phyloP scores from a whole-genome alignment of 495 filamentous ascomycete species.

The Penicillium alfredii region DNA sequence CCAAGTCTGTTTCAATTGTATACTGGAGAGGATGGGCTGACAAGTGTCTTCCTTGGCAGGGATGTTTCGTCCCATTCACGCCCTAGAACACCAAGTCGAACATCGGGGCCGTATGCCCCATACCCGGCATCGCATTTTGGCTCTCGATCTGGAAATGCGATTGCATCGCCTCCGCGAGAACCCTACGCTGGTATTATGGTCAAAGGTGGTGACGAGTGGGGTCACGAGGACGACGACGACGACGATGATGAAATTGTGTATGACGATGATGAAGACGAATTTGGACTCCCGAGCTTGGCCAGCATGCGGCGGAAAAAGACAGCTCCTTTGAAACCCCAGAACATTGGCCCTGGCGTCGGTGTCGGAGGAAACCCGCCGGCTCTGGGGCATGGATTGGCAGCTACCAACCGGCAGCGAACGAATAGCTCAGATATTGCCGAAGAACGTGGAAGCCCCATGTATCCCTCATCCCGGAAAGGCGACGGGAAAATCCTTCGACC shows the following conservation, averaged over 20 bases:
- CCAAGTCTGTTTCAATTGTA: slow-evolving; percentile 1
- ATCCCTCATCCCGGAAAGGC: slow-evolving; percentile 77
- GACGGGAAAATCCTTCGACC: slow-evolving; percentile 94
- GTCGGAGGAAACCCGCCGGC: slow-evolving; percentile 22
- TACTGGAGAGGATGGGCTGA: slow-evolving; percentile 11
- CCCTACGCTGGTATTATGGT: slow-evolving; percentile 73
- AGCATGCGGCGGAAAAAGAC: slow-evolving; percentile 73
- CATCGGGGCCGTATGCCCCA: slow-evolving; percentile 32
- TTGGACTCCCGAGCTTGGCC: slow-evolving; percentile 83
- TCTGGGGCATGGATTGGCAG: slow-evolving; percentile 27
- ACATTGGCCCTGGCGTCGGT: slow-evolving; percentile 39
- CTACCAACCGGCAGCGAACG: slow-evolving; percentile 44
- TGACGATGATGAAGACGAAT: slow-evolving; percentile 89
- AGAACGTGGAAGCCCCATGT: slow-evolving; percentile 78
- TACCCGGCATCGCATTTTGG: slow-evolving; percentile 47
- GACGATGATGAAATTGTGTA: slow-evolving; percentile 64
- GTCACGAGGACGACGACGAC: slow-evolving; percentile 53
- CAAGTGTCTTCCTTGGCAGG: slow-evolving; percentile 31
- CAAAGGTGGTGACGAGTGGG: slow-evolving; percentile 72
- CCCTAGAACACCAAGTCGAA: slow-evolving; percentile 57
- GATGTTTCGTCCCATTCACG: slow-evolving; percentile 48
- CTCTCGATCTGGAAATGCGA: slow-evolving; percentile 43
- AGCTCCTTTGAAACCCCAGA: slow-evolving; percentile 38
- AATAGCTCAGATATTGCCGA: slow-evolving; percentile 89
- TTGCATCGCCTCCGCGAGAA: slow-evolving; percentile 57